Conservation (phyloP, 2,329 filamentous ascomycete species). For the Biscogniauxia mediterranea region DNA sequence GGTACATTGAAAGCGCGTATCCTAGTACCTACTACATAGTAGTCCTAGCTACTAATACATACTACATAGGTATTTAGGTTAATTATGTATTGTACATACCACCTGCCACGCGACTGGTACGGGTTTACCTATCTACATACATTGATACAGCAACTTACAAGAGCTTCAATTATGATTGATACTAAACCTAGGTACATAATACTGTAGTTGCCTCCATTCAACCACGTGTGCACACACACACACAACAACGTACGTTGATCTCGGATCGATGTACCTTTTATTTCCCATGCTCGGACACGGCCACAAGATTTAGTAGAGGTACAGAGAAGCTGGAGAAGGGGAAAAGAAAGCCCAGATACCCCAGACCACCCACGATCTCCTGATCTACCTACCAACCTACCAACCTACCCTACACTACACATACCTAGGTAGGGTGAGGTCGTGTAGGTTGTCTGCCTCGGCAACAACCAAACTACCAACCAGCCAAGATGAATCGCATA, state of each 20-base stretch:
- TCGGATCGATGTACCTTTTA: not conserved
- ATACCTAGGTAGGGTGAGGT: not conserved
- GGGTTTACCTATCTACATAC: too few species aligned
- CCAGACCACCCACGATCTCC: not conserved
- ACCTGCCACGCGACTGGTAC: too few species aligned
- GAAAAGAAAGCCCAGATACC: too few species aligned
- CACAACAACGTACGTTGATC: not conserved
- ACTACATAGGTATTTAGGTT: too few species aligned
- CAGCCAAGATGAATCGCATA: conserved; percentile 49
- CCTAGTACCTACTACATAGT: too few species aligned
- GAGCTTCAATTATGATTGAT: too few species aligned
- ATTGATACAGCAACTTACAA: too few species aligned
- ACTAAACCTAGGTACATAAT: too few species aligned
- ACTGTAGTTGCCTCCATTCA: not conserved
- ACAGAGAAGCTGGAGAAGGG: not conserved
- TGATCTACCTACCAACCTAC: not conserved
- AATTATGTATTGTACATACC: too few species aligned
- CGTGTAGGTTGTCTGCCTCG: not conserved
- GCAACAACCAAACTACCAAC: not conserved
- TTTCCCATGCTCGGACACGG: not conserved
- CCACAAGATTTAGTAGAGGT: not conserved
- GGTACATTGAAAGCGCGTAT: too few species aligned
- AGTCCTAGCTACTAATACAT: too few species aligned
- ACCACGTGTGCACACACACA: not conserved
- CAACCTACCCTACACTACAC: not conserved